phyloP scores from a whole-genome alignment of 352 stramenopile species.

The Pythium pyrilobum region DNA sequence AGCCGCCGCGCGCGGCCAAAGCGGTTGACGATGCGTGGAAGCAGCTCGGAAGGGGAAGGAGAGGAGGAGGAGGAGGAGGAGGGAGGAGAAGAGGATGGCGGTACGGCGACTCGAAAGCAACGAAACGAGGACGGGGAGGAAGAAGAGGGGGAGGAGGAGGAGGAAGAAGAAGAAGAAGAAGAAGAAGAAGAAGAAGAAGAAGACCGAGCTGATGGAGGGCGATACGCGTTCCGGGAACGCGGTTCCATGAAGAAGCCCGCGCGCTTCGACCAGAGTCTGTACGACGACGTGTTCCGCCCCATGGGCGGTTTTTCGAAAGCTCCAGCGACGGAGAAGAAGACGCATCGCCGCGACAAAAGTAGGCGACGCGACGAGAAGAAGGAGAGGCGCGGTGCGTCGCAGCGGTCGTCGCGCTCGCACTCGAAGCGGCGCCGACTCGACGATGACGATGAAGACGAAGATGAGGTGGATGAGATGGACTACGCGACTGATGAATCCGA shows the following conservation, averaged over 20 bases:
- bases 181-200: slow-evolving; percentile 6
- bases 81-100: slow-evolving; percentile 1
- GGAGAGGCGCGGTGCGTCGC: neutral
- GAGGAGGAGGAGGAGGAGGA: neutral
- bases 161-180: slow-evolving; percentile 5
- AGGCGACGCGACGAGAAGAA: neutral
- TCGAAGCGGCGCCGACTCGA: slow-evolving; percentile 14
- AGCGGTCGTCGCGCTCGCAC: neutral
- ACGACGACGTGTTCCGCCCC: slow-evolving; percentile 62
- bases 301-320: slow-evolving; percentile 24
- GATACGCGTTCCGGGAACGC: slow-evolving; percentile 42
- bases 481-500: slow-evolving; percentile 42
- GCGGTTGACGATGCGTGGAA: slow-evolving; percentile 1
- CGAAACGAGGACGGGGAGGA: neutral
- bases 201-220: neutral
- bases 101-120: neutral
- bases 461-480: slow-evolving; percentile 19
- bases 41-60: slow-evolving; percentile 2
- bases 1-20: neutral
- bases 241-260: slow-evolving; percentile 36
- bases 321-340: slow-evolving; percentile 7
- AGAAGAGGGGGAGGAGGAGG: slow-evolving; percentile 1
- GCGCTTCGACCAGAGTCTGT: slow-evolving; percentile 56
- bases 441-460: slow-evolving; percentile 24
- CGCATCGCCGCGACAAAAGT: slow-evolving; percentile 5